phyloP scores from a whole-genome alignment of 2,329 filamentous ascomycete genomes.

The Fusarium sulawesiense region DNA sequence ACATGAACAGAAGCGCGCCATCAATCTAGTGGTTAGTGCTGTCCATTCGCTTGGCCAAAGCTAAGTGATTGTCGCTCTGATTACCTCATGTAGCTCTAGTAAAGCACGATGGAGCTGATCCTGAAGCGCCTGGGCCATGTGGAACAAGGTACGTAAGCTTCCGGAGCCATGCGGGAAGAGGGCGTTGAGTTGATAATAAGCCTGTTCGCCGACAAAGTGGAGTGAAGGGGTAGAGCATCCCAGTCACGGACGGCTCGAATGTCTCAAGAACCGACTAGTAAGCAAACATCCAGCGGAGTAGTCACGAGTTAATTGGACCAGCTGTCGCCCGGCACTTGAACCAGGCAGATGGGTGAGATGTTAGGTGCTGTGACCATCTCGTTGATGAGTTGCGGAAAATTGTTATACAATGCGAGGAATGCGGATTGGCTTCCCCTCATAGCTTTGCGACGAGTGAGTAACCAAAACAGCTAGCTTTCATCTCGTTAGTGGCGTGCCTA shows the following conservation, averaged over 20 bases:
- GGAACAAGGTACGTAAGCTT: conserved; percentile 45
- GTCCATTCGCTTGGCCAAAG: conserved; percentile 3
- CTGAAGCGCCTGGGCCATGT: conserved; percentile 36
- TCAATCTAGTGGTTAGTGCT: not conserved
- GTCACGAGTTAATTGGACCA: conserved; percentile 25
- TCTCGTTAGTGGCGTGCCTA: conserved; percentile 1
- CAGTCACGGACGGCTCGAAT: conserved; percentile 43
- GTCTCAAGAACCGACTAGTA: conserved; percentile 46
- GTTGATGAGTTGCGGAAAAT: conserved; percentile 6
- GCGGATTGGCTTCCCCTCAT: conserved; percentile 8
- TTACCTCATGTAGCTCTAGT: conserved; percentile 15
- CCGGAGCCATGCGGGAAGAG: conserved; percentile 39
- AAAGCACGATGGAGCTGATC: conserved; percentile 24
- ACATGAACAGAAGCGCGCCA: conserved; percentile 6
- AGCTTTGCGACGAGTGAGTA: not conserved
- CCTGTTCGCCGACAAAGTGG: conserved; percentile 36
- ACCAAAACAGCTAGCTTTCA: conserved; percentile 1
- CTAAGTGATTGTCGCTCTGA: not conserved
- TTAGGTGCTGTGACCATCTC: not conserved
- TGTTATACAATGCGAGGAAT: conserved; percentile 14
- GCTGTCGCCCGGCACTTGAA: conserved; percentile 33
- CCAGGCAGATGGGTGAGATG: conserved; percentile 12
- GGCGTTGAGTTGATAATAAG: conserved; percentile 26
- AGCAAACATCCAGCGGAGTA: conserved; percentile 34
- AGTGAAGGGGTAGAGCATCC: conserved; percentile 33